Percentiles rank a stretch among this genome's conserved stretches.
phyloP scores from a whole-genome alignment of 768 basidiomycete species.

The Calocera cornea region DNA sequence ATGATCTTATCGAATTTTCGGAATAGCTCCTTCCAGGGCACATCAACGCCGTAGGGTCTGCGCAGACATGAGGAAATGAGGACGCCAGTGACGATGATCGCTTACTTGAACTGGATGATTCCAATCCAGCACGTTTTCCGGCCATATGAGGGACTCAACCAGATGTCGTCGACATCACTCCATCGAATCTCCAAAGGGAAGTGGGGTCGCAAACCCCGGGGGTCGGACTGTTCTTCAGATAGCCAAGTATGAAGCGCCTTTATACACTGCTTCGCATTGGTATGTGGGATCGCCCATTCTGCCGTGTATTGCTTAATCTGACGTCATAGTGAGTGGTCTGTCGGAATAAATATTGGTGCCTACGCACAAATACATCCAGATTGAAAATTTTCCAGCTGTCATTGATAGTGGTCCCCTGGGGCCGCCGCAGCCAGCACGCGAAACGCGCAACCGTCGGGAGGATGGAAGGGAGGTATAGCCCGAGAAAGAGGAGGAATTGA shows the following conservation, averaged over 20 bases:
- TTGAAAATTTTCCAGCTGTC: constrained; percentile 80
- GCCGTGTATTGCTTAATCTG: constrained; percentile 88
- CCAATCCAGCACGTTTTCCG: constrained; percentile 84
- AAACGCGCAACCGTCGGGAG: constrained; percentile 52
- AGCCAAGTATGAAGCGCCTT: constrained; percentile 60
- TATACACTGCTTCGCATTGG: constrained; percentile 52
- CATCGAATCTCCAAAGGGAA: constrained; percentile 90
- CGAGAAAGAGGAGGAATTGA: constrained; percentile 74
- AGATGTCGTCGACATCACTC: constrained; percentile 78
- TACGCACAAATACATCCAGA: constrained; percentile 74
- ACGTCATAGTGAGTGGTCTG: background rate
- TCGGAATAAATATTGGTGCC: no score
- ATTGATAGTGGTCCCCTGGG: constrained; percentile 50
- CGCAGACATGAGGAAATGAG: background rate
- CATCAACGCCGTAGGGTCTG: constrained; percentile 74
- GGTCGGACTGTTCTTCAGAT: constrained; percentile 46
- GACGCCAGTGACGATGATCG: constrained; percentile 10
- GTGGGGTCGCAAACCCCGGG: constrained; percentile 69
- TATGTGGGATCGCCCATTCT: constrained; percentile 84
- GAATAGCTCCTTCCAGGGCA: constrained; percentile 72
- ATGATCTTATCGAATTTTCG: constrained; percentile 61
- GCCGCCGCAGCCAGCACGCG: constrained; percentile 52
- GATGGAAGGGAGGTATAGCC: constrained; percentile 46
- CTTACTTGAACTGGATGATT: constrained; percentile 89
- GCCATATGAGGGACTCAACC: constrained; percentile 79